Evolutionary conservation across 805 yeast genomes (phyloP).

Genomic region (Pichia gijzeniarum): DNA sequence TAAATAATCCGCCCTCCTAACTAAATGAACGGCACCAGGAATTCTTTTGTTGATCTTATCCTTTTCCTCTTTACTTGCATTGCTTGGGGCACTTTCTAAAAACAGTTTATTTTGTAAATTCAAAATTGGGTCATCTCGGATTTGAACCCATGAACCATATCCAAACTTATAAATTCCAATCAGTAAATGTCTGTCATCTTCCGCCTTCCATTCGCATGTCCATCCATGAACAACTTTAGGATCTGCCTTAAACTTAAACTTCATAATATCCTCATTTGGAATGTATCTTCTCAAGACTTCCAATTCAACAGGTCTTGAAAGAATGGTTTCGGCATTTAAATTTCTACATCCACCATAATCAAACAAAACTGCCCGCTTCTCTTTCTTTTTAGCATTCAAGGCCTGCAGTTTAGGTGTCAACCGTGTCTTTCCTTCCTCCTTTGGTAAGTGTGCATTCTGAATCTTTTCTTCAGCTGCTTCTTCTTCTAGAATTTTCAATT

Average conservation of each 20-base stretch:
- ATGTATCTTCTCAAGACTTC: slow-evolving; percentile 48
- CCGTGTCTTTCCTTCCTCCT: slow-evolving; percentile 23
- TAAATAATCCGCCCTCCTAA: slow-evolving; percentile 86
- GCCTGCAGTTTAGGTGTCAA: slow-evolving; percentile 33
- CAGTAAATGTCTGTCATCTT: slow-evolving; percentile 80
- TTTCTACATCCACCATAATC: slow-evolving; percentile 84
- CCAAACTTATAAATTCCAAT: slow-evolving; percentile 91
- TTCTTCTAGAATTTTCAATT: slow-evolving; percentile 51
- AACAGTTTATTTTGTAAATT: slow-evolving; percentile 81
- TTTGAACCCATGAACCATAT: slow-evolving; percentile 90
- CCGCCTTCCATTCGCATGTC: slow-evolving; percentile 79
- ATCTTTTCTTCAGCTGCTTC: slow-evolving; percentile 52
- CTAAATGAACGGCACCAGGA: slow-evolving; percentile 89
- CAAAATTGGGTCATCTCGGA: slow-evolving; percentile 90
- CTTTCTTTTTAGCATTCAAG: slow-evolving; percentile 55
- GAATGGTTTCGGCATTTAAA: slow-evolving; percentile 81
- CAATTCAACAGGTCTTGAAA: slow-evolving; percentile 84
- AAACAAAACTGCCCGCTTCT: slow-evolving; percentile 83
- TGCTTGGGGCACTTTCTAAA: slow-evolving; percentile 39
- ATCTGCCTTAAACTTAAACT: slow-evolving; percentile 51
- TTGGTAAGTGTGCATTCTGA: slow-evolving; percentile 27
- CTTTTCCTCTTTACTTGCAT: slow-evolving; percentile 33
- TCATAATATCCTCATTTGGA: slow-evolving; percentile 49
- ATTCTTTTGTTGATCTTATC: slow-evolving; percentile 49
- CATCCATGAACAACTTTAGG: slow-evolving; percentile 87